Percentiles rank a stretch among this genome's conserved stretches.
Conservation (phyloP, 768 basidiomycete species). For the Boletus barrowsii region DNA sequence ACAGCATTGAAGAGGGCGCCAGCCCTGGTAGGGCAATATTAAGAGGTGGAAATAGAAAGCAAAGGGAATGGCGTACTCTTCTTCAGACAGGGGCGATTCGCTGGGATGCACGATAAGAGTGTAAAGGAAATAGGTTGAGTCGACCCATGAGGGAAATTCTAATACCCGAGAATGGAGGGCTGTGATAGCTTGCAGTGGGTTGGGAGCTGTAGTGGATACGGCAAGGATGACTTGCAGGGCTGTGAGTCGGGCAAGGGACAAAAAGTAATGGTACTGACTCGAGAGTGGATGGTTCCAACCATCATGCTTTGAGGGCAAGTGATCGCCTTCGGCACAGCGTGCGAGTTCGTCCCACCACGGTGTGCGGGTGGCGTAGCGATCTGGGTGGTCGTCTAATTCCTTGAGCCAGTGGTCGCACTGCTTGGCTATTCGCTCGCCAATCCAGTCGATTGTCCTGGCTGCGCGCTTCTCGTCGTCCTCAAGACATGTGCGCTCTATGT, state of each 20-base stretch:
- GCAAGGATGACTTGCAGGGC: slow-evolving; percentile 64
- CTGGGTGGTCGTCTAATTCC: slow-evolving; percentile 50
- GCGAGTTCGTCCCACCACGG: slow-evolving; percentile 90
- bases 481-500: slow-evolving; percentile 69
- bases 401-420: slow-evolving; percentile 70
- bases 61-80: slow-evolving; percentile 58
- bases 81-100: slow-evolving; percentile 65
- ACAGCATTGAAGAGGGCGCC: slow-evolving; percentile 79
- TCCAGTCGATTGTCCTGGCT: slow-evolving; percentile 82
- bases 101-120: slow-evolving; percentile 76
- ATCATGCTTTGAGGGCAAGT: slow-evolving; percentile 65
- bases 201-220: slow-evolving; percentile 77
- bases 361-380: slow-evolving; percentile 43
- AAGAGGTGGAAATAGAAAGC: slow-evolving; percentile 5
- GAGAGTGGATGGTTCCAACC: slow-evolving; percentile 88
- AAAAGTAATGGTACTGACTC: slow-evolving; percentile 43
- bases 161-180: slow-evolving; percentile 63
- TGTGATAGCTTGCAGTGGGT: slow-evolving; percentile 77
- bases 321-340: slow-evolving; percentile 74
- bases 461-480: slow-evolving; percentile 82
- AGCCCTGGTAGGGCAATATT: slow-evolving; percentile 46
- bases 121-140: slow-evolving; percentile 65
- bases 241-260: slow-evolving; percentile 11
- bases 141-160: slow-evolving; percentile 81
- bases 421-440: slow-evolving; percentile 64